These are phyloP conservation scores for Alternaria gaisen DNA, from an alignment of 2,329 filamentous ascomycete species.

Conservation along the genomic window DNA sequence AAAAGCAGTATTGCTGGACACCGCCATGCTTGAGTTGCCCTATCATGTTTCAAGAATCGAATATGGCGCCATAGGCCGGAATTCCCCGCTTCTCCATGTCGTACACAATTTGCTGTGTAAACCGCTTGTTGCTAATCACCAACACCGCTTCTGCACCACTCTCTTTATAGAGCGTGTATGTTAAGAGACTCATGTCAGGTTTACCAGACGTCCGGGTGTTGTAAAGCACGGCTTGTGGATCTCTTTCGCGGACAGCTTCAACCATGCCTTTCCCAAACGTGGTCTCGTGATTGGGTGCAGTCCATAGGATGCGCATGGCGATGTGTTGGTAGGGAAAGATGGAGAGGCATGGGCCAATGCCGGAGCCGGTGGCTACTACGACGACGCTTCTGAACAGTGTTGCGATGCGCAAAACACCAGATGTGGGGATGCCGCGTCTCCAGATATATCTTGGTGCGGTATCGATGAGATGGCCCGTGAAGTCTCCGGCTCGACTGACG, in stretches of 20 bases:
- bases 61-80: constrained; percentile 76
- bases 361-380: constrained; percentile 51
- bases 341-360: constrained; percentile 54
- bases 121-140: constrained; percentile 74
- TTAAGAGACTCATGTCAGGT: constrained; percentile 68
- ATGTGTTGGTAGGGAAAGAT: constrained; percentile 61
- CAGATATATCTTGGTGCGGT: constrained; percentile 47
- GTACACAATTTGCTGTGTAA: constrained; percentile 74
- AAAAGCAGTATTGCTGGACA: not conserved
- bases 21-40: not conserved
- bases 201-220: constrained; percentile 71
- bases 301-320: constrained; percentile 75
- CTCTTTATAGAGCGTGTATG: constrained; percentile 63
- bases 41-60: constrained; percentile 63
- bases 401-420: constrained; percentile 49
- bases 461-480: constrained; percentile 46
- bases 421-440: constrained; percentile 49
- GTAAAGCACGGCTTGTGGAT: constrained; percentile 72
- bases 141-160: constrained; percentile 72
- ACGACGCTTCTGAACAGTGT: constrained; percentile 49
- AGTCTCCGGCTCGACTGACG: constrained; percentile 52
- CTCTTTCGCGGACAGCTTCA: constrained; percentile 65
- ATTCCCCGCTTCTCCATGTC: constrained; percentile 72
- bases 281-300: constrained; percentile 68
- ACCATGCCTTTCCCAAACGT: constrained; percentile 72